Evolutionary conservation across 495 filamentous ascomycete species (phyloP).

Genomic region (Choiromyces venosus): DNA sequence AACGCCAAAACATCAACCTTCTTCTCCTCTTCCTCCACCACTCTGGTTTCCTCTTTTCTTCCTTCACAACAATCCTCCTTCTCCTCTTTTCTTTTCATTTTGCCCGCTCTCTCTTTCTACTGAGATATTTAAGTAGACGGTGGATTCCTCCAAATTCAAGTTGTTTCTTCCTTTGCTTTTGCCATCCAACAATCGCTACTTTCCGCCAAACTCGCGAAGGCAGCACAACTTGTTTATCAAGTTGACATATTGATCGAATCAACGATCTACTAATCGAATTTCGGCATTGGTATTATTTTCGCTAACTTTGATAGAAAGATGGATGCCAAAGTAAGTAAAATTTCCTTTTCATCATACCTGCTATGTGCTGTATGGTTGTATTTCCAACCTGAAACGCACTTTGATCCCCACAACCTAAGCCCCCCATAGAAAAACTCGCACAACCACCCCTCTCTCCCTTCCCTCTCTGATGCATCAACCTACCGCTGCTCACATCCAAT

Average conservation of each 20-base stretch:
- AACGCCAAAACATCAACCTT: slow-evolving; percentile 32
- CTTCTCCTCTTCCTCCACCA: slow-evolving; percentile 31
- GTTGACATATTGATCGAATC: slow-evolving; percentile 18
- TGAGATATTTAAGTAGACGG: slow-evolving; percentile 27
- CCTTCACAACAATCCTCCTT: slow-evolving; percentile 41
- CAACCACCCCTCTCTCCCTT: slow-evolving; percentile 18
- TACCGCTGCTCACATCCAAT: slow-evolving; percentile 20
- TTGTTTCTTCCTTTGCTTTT: slow-evolving; percentile 24
- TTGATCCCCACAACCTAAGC: slow-evolving; percentile 20
- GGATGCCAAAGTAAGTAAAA: slow-evolving; percentile 44
- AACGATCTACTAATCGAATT: slow-evolving; percentile 6
- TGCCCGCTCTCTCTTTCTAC: slow-evolving; percentile 19
- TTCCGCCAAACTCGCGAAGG: slow-evolving; percentile 33
- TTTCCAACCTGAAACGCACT: slow-evolving; percentile 24
- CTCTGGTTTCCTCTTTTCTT: slow-evolving; percentile 23
- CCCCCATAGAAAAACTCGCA: not conserved
- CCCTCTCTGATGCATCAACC: slow-evolving; percentile 10
- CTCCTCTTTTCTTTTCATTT: slow-evolving; percentile 23
- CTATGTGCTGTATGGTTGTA: slow-evolving; percentile 23
- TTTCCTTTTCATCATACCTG: slow-evolving; percentile 14
- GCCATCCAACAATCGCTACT: slow-evolving; percentile 13
- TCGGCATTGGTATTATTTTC: slow-evolving; percentile 34
- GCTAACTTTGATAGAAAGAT: slow-evolving; percentile 41
- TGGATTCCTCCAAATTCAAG: slow-evolving; percentile 15
- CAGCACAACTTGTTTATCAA: slow-evolving; percentile 35